phyloP scores from a whole-genome alignment of 495 filamentous ascomycete species.

The Daldinia grandis region DNA sequence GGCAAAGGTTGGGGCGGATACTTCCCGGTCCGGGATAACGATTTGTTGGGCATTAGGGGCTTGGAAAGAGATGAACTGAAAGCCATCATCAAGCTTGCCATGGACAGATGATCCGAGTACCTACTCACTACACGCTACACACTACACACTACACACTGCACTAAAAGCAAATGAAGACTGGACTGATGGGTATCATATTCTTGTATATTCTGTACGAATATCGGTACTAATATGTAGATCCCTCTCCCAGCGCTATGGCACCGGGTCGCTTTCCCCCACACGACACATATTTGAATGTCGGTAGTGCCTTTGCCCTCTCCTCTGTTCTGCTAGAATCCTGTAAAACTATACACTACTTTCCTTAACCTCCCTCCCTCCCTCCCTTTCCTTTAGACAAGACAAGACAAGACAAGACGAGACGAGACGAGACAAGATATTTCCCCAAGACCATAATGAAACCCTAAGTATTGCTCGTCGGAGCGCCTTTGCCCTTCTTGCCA shows the following conservation, averaged over 20 bases:
- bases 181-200: constrained; percentile 14
- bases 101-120: constrained; percentile 23
- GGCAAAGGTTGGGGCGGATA: constrained; percentile 41
- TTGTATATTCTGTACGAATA: constrained; percentile 4
- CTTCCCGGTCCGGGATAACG: constrained; percentile 37
- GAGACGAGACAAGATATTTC: too few relatives aligned
- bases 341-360: constrained; percentile 17
- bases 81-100: constrained; percentile 34
- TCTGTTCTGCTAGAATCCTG: constrained; percentile 7
- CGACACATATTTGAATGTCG: constrained; percentile 12
- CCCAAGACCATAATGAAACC: constrained; percentile 24
- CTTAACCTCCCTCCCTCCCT: constrained; percentile 13
- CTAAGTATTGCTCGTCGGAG: constrained; percentile 32
- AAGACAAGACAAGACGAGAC: too few relatives aligned
- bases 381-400: too few relatives aligned
- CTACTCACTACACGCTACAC: too few relatives aligned
- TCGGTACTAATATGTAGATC: constrained; percentile 14
- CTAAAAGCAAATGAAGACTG: constrained; percentile 18
- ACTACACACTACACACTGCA: too few relatives aligned
- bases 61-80: constrained; percentile 35
- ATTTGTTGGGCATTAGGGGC: constrained; percentile 38
- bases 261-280: constrained; percentile 14
- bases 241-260: constrained; percentile 24
- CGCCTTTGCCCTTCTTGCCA: constrained; percentile 21
- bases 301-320: not conserved